phyloP scores from a whole-genome alignment of 768 basidiomycete genomes.

The Hortiboletus campestris region DNA sequence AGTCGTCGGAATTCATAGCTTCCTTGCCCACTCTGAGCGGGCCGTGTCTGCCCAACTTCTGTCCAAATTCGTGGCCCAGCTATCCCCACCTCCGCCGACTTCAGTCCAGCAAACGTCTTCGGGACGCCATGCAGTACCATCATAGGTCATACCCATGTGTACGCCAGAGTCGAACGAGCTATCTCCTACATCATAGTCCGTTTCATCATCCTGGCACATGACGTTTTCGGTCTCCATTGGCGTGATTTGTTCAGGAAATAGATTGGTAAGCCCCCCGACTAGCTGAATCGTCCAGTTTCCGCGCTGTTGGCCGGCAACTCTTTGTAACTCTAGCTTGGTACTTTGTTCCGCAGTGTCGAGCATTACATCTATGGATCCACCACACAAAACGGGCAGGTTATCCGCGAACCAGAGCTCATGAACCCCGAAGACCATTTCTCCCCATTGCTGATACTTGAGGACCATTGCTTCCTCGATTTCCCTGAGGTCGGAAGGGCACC shows the following conservation, averaged over 20 bases:
- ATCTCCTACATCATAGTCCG: conserved; percentile 16
- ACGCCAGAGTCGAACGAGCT: conserved; percentile 31
- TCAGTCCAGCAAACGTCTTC: conserved; percentile 18
- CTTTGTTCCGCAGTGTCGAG: conserved; percentile 25
- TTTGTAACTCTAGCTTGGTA: conserved; percentile 23
- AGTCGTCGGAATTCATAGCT: neutral
- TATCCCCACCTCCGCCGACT: conserved; percentile 1
- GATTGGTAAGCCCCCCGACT: conserved; percentile 17
- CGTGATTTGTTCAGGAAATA: conserved; percentile 2
- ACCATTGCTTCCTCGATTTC: conserved; percentile 52
- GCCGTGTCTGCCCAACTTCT: neutral
- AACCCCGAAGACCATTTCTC: conserved; percentile 46
- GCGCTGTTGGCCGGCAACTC: conserved; percentile 15
- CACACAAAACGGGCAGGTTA: conserved; percentile 31
- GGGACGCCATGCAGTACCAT: neutral
- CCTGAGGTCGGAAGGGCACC: conserved; percentile 39
- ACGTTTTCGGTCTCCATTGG: conserved; percentile 9
- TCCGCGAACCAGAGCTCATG: conserved; percentile 49
- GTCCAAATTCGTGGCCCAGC: conserved; percentile 7
- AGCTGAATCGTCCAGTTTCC: conserved; percentile 34
- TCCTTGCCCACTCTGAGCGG: neutral
- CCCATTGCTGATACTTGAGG: conserved; percentile 52
- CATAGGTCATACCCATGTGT: conserved; percentile 14
- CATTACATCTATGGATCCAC: conserved; percentile 33
- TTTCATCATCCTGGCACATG: conserved; percentile 22